Conservation (phyloP, 2,329 filamentous ascomycete genomes). For the Hypoxylon sp. region DNA sequence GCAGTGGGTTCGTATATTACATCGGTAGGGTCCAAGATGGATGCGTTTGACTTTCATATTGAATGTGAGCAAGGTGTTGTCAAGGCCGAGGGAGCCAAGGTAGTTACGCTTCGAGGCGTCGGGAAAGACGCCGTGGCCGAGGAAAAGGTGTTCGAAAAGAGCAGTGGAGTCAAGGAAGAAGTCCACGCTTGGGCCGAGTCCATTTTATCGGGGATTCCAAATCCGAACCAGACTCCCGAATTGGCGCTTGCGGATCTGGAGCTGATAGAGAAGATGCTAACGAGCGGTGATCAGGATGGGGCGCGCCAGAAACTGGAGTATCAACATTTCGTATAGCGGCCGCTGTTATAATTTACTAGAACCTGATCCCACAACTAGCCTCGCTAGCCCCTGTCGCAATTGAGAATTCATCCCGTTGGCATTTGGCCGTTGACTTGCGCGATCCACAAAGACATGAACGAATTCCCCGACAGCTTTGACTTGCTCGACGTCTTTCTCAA, state of each 20-base stretch:
- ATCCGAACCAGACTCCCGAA: conserved; percentile 66
- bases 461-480: conserved; percentile 90
- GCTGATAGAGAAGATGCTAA: conserved; percentile 66
- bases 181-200: conserved; percentile 71
- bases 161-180: conserved; percentile 69
- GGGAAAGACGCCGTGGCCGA: conserved; percentile 55
- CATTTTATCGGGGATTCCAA: conserved; percentile 60
- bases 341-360: conserved; percentile 47
- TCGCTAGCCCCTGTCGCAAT: conserved; percentile 70
- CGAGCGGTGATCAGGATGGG: conserved; percentile 60
- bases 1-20: conserved; percentile 68
- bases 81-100: conserved; percentile 59
- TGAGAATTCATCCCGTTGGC: conserved; percentile 71
- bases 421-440: conserved; percentile 76
- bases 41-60: conserved; percentile 66
- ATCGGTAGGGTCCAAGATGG: conserved; percentile 68
- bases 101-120: conserved; percentile 56
- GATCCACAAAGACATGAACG: conserved; percentile 89
- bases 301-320: conserved; percentile 56
- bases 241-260: conserved; percentile 72
- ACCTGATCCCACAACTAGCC: conserved; percentile 58
- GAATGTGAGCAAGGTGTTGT: conserved; percentile 70
- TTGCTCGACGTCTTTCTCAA: conserved; percentile 77
- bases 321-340: conserved; percentile 48
- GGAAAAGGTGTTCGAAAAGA: conserved; percentile 62